phyloP scores from a whole-genome alignment of 345 rosid genomes.

The Lepidium aucheri region DNA sequence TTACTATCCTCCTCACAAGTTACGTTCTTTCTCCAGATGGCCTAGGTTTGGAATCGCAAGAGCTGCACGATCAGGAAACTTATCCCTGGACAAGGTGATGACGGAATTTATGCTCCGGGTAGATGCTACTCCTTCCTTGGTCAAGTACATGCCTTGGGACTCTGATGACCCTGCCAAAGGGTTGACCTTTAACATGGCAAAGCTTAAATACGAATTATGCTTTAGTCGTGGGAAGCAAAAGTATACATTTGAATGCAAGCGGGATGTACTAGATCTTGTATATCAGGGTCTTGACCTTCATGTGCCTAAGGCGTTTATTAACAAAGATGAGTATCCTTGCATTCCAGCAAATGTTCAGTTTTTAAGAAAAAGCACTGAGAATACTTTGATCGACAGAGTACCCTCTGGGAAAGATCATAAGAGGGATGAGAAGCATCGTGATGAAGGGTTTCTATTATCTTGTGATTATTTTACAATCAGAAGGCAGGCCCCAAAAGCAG shows the following conservation, averaged over 20 bases:
- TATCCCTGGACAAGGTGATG: slow-evolving; percentile 92
- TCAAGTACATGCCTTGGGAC: slow-evolving; percentile 70
- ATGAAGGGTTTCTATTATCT: slow-evolving; percentile 84
- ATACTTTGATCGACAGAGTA: slow-evolving; percentile 53
- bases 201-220: slow-evolving; percentile 76
- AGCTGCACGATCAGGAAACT: slow-evolving; percentile 75
- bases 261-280: slow-evolving; percentile 92
- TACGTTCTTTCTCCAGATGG: slow-evolving; percentile 85
- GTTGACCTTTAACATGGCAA: slow-evolving; percentile 67
- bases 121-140: slow-evolving; percentile 66
- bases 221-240: slow-evolving; percentile 84
- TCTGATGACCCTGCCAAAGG: slow-evolving; percentile 96
- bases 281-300: slow-evolving; percentile 93
- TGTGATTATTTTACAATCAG: slow-evolving; percentile 93
- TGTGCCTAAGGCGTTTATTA: slow-evolving; percentile 60
- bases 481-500: slow-evolving; percentile 94
- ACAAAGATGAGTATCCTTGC: slow-evolving; percentile 49
- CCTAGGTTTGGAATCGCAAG: slow-evolving; percentile 93
- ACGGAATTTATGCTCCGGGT: slow-evolving; percentile 91
- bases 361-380: slow-evolving; percentile 52
- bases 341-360: slow-evolving; percentile 38
- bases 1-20: slow-evolving; percentile 87
- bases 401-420: slow-evolving; percentile 48
- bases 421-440: slow-evolving; percentile 64
- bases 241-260: slow-evolving; percentile 80